Evolutionary conservation across 2,329 filamentous ascomycete genomes (phyloP), one percentile per base, ranked within the genome.

Genomic region (Xylariaceae sp.): DNA sequence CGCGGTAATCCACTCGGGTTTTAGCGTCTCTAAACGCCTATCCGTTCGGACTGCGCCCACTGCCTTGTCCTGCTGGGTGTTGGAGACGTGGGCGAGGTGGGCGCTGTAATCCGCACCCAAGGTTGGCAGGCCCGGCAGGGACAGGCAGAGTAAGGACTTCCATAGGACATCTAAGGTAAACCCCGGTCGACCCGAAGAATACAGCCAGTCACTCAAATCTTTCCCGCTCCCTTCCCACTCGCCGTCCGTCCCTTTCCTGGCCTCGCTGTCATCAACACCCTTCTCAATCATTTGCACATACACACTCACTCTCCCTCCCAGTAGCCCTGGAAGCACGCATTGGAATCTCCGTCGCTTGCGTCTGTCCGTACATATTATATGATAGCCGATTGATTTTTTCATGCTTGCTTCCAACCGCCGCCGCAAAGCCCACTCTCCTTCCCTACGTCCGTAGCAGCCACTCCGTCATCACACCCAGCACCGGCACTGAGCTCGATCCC

Each of bases 131-230:
- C 4, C 4, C 22, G 22, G 22, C 22, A 28, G 22, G 4, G 4
- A 7, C 4, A 28, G 22, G 22, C 7, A 4, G 22, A 28, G 22
- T 28, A 28, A 28, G 22, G 22, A 28, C 22, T 7, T 28, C 22
- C 22, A 28, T 28, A 7, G 22, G 22, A 28, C 34, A 5, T 38
- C 16, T 41, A 17, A 13, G 17, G 17, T 48, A 50, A 49, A 46
- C 55, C 57, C 59, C 59, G 59, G 59, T 55, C 44, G 45, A 60
- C 57, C 56, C 58, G 58, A 53, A 51, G 43, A 48, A 6, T 40
- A 45, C 13, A 38, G 34, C 34, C 34, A 4, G 34, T 38, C 34
- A 38, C 13, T 38, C 34, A 38, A 38, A 38, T 38, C 34, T 38
- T 38, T 16, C 34, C 34, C 16, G 42, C 42, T 31, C 18, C 14